Evolutionary conservation across 108 stramenopile genomes (phyloP), one percentile per base, ranked within the genome.

Genomic region (Stephanodiscus triporus): DNA sequence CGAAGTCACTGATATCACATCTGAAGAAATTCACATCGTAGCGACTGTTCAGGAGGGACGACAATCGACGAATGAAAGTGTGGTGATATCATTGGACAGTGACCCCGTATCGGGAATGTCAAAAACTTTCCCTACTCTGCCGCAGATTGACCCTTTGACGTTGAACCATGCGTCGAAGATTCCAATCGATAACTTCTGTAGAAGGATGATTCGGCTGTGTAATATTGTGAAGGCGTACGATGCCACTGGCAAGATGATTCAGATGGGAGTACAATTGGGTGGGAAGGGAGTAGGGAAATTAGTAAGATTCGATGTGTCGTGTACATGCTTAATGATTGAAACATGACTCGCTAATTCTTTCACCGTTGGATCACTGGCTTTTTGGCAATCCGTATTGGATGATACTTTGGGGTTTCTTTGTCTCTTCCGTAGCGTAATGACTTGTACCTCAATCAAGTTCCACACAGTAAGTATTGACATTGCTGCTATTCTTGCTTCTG

Each of bases 381-480:
- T 1, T 40, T 11, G 9, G 40, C 40, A 1, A 11, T 40, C n/a
- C n/a, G n/a, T n/a, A n/a, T n/a, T n/a, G n/a, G n/a, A n/a, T n/a
- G n/a, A n/a, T 45, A 14, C 9, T 40, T 9, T 45, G 43, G 14
- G 43, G 14, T 0, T 40, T 45, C 43, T 45, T 13, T 14, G 53
- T 1, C 11, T 45, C 43, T 16, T 45, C 43, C 56, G 11, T 48
- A 89, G 56, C 82, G 78, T 64, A 80, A 94, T 48, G 85, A 91
- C 63, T 50, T 94, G 80, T 94, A 86, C 68, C 75, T 91, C 14
- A 94, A 94, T 65, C 93, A 94, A 79, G 90, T 91, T 20, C 93
- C 93, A 20, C 93, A 94, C 76, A 91, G 80, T 81, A 43, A 81
- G 80, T 81, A 23, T 62, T 5, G 29, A 30, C 4, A 23, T 42